Conservation (phyloP, 202 grass and related monocot species). For the Cymbopogon flexuosus region DNA sequence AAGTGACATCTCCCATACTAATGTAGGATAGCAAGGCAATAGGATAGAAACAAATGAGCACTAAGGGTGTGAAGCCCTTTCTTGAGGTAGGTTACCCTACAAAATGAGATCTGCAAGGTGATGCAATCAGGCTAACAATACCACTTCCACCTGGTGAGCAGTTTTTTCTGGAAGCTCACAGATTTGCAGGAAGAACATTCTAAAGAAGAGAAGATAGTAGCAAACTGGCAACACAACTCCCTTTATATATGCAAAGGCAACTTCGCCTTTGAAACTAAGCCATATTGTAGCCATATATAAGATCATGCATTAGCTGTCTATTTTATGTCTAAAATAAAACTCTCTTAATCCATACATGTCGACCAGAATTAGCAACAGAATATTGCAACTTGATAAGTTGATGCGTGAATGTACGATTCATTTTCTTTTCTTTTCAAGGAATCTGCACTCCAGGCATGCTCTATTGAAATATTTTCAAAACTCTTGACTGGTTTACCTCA, state of each 20-base stretch:
- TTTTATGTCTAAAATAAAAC: not conserved
- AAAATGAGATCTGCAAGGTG: not conserved
- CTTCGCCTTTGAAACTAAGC: not conserved
- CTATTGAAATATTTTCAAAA: slow-evolving; percentile 25
- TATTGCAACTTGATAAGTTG: slow-evolving; percentile 24
- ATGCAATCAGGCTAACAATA: slow-evolving; percentile 26
- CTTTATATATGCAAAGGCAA: not conserved
- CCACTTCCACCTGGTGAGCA: not conserved
- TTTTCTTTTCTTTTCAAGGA: slow-evolving; percentile 15
- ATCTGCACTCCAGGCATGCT: not conserved
- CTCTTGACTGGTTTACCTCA: not conserved
- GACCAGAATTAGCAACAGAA: not conserved
- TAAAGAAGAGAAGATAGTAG: not conserved
- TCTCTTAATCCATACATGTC: slow-evolving; percentile 6
- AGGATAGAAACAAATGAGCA: not conserved
- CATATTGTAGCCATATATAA: not conserved
- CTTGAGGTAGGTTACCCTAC: slow-evolving; percentile 26
- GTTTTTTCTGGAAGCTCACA: slow-evolving; percentile 19
- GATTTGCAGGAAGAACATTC: slow-evolving; percentile 24
- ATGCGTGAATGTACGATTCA: slow-evolving; percentile 2
- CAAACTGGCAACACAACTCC: not conserved
- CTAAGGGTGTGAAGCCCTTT: slow-evolving; percentile 15
- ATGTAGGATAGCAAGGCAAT: not conserved
- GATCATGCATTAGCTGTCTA: not conserved
- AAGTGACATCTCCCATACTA: not conserved